Conservation (phyloP, 1,284 basidiomycete species). For the Tilletia caries region DNA sequence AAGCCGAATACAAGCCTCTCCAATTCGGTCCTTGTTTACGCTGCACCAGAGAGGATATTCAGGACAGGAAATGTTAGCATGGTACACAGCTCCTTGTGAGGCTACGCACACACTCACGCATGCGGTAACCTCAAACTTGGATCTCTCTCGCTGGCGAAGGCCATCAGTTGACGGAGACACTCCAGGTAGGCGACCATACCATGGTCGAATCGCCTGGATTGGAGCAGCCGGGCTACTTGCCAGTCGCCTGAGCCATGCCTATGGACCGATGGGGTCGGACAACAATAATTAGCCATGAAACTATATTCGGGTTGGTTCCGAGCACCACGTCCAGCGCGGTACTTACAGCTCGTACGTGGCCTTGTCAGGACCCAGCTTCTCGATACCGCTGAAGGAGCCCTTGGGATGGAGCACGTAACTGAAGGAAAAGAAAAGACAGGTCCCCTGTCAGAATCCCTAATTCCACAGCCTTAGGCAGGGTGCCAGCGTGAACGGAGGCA, state of each 20-base stretch:
- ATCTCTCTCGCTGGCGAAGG: slow-evolving; percentile 72
- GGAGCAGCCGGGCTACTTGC: slow-evolving; percentile 77
- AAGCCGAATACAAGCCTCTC: slow-evolving; percentile 86
- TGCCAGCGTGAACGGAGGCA: background rate
- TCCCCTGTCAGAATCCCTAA: background rate
- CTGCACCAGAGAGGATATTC: slow-evolving; percentile 57
- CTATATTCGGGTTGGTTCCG: too few species aligned
- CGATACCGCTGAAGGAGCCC: slow-evolving; percentile 37
- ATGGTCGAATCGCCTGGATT: slow-evolving; percentile 90
- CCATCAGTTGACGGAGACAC: slow-evolving; percentile 84
- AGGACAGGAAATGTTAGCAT: too few species aligned
- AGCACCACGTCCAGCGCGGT: too few species aligned
- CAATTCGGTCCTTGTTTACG: slow-evolving; percentile 89
- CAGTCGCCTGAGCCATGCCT: slow-evolving; percentile 58
- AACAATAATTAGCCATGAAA: too few species aligned
- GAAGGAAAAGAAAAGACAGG: background rate
- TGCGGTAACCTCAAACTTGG: slow-evolving; percentile 74
- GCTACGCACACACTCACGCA: too few species aligned
- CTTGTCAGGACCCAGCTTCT: slow-evolving; percentile 25
- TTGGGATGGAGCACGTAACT: slow-evolving; percentile 38
- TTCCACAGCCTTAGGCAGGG: too few species aligned
- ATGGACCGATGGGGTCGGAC: slow-evolving; percentile 12
- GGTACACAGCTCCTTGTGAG: too few species aligned
- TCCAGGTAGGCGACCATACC: slow-evolving; percentile 95
- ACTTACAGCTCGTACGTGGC: slow-evolving; percentile 31